Percentiles rank a stretch among this genome's conserved stretches.
Conservation (phyloP, 2,329 filamentous ascomycete species). For the Monilinia fructicola region DNA sequence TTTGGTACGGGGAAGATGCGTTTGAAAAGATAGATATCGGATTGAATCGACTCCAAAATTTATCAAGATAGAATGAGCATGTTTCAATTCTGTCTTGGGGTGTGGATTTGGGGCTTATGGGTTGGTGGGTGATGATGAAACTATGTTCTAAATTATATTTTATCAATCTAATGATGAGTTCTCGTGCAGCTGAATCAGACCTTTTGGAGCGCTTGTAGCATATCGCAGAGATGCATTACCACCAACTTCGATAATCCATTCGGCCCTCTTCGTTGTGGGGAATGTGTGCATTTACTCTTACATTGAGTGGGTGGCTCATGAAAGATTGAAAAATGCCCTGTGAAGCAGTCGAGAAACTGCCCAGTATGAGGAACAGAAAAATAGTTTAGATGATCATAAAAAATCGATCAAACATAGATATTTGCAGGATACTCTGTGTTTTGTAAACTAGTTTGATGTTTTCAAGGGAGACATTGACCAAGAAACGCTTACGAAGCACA, state of each 20-base stretch:
- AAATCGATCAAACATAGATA: too few species aligned
- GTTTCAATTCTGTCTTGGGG: neutral
- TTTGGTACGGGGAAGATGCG: too few species aligned
- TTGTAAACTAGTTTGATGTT: neutral
- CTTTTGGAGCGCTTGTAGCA: too few species aligned
- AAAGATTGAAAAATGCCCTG: too few species aligned
- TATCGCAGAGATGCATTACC: neutral
- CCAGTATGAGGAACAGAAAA: too few species aligned
- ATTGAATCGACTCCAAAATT: neutral
- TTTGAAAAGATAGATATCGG: neutral
- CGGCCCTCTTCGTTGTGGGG: neutral
- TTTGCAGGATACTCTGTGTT: neutral
- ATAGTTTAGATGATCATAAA: too few species aligned
- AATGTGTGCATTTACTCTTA: too few species aligned
- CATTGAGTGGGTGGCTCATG: too few species aligned
- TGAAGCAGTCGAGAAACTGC: too few species aligned
- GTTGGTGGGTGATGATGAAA: neutral
- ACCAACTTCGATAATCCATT: neutral
- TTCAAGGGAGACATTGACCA: neutral
- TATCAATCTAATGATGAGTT: neutral
- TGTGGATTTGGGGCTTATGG: neutral
- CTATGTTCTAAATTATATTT: neutral
- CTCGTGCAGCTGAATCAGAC: too few species aligned
- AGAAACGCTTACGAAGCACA: conserved; percentile 5
- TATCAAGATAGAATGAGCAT: neutral